phyloP scores from a whole-genome alignment of 208 protist species.

The Phytomonas sp. region DNA sequence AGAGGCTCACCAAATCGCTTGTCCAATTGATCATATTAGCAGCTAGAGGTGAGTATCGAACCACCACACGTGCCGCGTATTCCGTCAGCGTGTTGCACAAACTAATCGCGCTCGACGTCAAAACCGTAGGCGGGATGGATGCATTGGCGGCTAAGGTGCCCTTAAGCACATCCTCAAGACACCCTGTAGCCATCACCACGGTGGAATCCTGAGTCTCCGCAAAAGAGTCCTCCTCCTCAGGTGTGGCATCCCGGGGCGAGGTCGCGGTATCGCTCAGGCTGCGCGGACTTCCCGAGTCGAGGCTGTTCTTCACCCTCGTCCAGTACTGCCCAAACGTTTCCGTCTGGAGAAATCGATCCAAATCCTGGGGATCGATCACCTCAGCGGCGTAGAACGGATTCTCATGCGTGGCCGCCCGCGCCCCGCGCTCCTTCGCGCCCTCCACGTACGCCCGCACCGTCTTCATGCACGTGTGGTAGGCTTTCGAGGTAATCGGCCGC shows the following conservation, averaged over 20 bases:
- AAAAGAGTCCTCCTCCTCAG: not conserved
- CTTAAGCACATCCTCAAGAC: constrained; percentile 9
- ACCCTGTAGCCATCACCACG: constrained; percentile 14
- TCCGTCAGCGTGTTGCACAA: constrained; percentile 64
- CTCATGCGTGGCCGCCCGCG: constrained; percentile 18
- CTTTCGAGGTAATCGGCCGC: constrained; percentile 32
- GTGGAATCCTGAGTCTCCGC: constrained; percentile 10
- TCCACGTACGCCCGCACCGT: constrained; percentile 60
- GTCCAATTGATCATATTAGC: constrained; percentile 60
- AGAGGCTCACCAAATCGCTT: constrained; percentile 56
- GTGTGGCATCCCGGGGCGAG: too few species aligned
- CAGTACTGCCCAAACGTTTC: constrained; percentile 51
- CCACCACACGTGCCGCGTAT: constrained; percentile 65
- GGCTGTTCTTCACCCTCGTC: constrained; percentile 13
- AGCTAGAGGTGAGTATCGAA: constrained; percentile 67
- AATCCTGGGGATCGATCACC: constrained; percentile 65
- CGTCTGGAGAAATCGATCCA: constrained; percentile 36
- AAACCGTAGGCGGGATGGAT: constrained; percentile 21
- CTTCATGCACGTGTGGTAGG: constrained; percentile 36
- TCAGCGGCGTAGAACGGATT: constrained; percentile 69
- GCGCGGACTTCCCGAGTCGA: too few species aligned
- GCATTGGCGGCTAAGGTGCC: too few species aligned
- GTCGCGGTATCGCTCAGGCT: too few species aligned
- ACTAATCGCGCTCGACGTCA: constrained; percentile 44
- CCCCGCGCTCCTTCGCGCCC: not conserved